Conservation (phyloP, 768 basidiomycete genomes). For the Termitomyces sp. region DNA sequence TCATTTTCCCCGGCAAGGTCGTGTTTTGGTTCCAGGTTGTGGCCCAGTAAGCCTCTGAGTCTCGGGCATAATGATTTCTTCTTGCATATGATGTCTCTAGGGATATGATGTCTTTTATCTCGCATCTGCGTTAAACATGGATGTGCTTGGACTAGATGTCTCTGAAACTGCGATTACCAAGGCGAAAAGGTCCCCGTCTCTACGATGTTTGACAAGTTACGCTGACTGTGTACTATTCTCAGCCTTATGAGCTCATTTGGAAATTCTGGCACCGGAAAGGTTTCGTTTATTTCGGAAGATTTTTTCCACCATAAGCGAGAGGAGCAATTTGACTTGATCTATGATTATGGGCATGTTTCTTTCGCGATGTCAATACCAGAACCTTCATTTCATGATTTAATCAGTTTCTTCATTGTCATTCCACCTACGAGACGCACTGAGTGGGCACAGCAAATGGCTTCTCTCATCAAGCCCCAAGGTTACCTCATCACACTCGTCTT, state of each 20-base stretch:
- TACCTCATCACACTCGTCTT: conserved; percentile 58
- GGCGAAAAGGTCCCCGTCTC: conserved; percentile 35
- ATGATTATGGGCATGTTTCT: conserved; percentile 57
- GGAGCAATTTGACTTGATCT: conserved; percentile 51
- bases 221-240: background rate
- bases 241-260: background rate
- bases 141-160: conserved; percentile 53
- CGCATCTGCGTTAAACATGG: conserved; percentile 43
- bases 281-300: conserved; percentile 39
- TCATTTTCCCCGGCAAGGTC: conserved; percentile 36
- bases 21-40: conserved; percentile 25
- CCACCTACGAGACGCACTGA: conserved; percentile 46
- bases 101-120: conserved; percentile 61
- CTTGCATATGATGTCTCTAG: conserved; percentile 25
- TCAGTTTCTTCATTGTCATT: conserved; percentile 72
- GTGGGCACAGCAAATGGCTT: conserved; percentile 58
- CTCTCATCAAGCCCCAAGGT: conserved; percentile 58
- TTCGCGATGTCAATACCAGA: background rate
- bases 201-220: background rate
- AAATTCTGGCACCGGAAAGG: conserved; percentile 24
- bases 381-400: too few species aligned
- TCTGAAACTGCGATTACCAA: conserved; percentile 48
- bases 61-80: background rate
- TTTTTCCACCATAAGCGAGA: conserved; percentile 48
- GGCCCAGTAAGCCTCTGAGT: background rate